Percentiles rank a stretch among this genome's conserved stretches.
phyloP scores from a whole-genome alignment of 768 basidiomycete genomes.

The Pulveroboletus frians region DNA sequence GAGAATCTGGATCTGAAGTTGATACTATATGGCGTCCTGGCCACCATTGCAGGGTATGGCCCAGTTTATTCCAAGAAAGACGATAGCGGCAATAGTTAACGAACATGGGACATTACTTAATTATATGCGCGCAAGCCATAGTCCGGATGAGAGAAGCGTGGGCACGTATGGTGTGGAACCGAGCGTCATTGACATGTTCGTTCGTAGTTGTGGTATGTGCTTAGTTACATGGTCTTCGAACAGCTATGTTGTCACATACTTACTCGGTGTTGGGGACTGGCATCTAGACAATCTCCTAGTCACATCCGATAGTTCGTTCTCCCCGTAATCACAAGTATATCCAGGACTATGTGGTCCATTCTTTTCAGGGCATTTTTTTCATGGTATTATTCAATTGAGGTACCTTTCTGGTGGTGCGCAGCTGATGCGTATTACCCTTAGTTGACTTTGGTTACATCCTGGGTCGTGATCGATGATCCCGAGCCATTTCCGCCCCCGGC shows the following conservation, averaged over 20 bases:
- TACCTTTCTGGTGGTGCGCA: neutral
- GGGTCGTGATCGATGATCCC: slow-evolving; percentile 92
- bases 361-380: slow-evolving; percentile 83
- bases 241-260: slow-evolving; percentile 80
- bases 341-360: neutral
- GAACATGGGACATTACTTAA: slow-evolving; percentile 86
- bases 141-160: slow-evolving; percentile 91
- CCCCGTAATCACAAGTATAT: neutral
- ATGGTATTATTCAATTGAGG: slow-evolving; percentile 56
- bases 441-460: slow-evolving; percentile 99
- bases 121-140: slow-evolving; percentile 79
- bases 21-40: slow-evolving; percentile 87
- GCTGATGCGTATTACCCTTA: slow-evolving; percentile 29
- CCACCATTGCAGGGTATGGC: slow-evolving; percentile 93
- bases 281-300: slow-evolving; percentile 94
- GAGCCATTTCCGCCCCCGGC: slow-evolving; percentile 98
- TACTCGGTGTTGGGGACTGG: slow-evolving; percentile 94
- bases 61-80: slow-evolving; percentile 94
- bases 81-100: slow-evolving; percentile 89
- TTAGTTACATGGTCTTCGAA: neutral
- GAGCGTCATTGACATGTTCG: slow-evolving; percentile 90
- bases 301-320: slow-evolving; percentile 72
- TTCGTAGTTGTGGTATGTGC: slow-evolving; percentile 83
- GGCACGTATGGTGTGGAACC: slow-evolving; percentile 96
- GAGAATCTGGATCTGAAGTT: slow-evolving; percentile 93